Evolutionary conservation across 306 rosid genomes (phyloP).

Genomic region (Sicyos baderoa): DNA sequence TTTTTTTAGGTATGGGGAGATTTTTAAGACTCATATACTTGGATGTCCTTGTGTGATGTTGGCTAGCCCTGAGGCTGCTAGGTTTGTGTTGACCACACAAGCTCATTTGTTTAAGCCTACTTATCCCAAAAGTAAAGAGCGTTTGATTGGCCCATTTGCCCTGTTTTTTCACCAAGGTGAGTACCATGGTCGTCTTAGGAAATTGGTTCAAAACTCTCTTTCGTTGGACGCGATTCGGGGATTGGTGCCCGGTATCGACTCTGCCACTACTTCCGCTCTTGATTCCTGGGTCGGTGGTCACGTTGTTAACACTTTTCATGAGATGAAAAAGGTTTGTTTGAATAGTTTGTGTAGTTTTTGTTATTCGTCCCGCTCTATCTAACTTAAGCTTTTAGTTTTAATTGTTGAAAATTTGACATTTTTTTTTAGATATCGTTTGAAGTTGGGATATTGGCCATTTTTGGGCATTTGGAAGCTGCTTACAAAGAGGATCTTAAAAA

Average conservation of each 20-base stretch:
- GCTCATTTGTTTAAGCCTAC: conserved; percentile 83
- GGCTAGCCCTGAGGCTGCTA: conserved; percentile 78
- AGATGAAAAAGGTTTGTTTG: conserved; percentile 58
- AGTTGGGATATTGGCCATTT: conserved; percentile 59
- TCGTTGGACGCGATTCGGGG: conserved; percentile 41
- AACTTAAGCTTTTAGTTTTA: not conserved
- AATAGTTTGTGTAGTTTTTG: no score
- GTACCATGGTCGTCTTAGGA: conserved; percentile 57
- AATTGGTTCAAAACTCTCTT: conserved; percentile 54
- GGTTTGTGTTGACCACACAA: conserved; percentile 62
- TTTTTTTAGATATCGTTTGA: conserved; percentile 61
- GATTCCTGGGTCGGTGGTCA: conserved; percentile 39
- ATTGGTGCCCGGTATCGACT: conserved; percentile 46
- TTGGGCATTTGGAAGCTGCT: conserved; percentile 51
- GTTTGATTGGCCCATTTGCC: conserved; percentile 67
- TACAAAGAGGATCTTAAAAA: conserved; percentile 54
- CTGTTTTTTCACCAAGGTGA: conserved; percentile 77
- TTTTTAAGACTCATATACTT: conserved; percentile 74
- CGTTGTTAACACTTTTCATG: conserved; percentile 53
- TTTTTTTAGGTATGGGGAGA: conserved; percentile 62
- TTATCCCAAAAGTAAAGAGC: conserved; percentile 82
- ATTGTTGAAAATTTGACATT: not conserved
- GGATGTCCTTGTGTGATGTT: conserved; percentile 83
- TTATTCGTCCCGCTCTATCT: no score
- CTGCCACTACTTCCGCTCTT: conserved; percentile 40